Evolutionary conservation across 768 basidiomycete genomes (phyloP).

Genomic region (Mycena olivaceomarginata): DNA sequence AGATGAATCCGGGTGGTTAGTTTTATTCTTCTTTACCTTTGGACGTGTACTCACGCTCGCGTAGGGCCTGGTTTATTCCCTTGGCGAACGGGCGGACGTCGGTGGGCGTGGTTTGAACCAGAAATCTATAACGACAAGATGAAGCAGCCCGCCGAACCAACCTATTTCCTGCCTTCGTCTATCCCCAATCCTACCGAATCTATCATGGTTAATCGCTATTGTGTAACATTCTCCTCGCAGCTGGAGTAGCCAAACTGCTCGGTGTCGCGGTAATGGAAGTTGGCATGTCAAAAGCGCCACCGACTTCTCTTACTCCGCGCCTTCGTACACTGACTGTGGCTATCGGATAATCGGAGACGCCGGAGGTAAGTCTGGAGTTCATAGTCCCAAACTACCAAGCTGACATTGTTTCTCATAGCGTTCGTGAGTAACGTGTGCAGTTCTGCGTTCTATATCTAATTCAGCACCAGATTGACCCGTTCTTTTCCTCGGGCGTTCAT

Average conservation of each 20-base stretch:
- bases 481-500: constrained; percentile 82
- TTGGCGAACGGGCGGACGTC: constrained; percentile 80
- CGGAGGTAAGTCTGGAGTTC: constrained; percentile 65
- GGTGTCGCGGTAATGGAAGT: constrained; percentile 56
- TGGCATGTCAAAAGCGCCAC: constrained; percentile 71
- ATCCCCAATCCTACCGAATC: constrained; percentile 49
- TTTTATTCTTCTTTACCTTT: constrained; percentile 5
- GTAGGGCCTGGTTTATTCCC: constrained; percentile 80
- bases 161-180: constrained; percentile 53
- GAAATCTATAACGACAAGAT: constrained; percentile 64
- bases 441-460: not conserved
- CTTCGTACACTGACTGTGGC: constrained; percentile 70
- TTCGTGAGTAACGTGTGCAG: constrained; percentile 53
- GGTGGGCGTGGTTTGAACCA: constrained; percentile 77
- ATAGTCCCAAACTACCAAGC: not conserved
- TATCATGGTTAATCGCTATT: constrained; percentile 50
- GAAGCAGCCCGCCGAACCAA: constrained; percentile 43
- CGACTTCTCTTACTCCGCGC: constrained; percentile 81
- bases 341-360: constrained; percentile 83
- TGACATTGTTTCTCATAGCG: constrained; percentile 55
- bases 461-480: constrained; percentile 70
- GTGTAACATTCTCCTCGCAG: constrained; percentile 49
- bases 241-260: constrained; percentile 47
- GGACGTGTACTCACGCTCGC: not conserved
- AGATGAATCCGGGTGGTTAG: constrained; percentile 78